A percentile compares a stretch with the other conserved stretches of the same genome.
These are phyloP conservation scores for Aspergillus hortae DNA, from an alignment of 2,329 filamentous ascomycete genomes.

Conservation along the genomic window DNA sequence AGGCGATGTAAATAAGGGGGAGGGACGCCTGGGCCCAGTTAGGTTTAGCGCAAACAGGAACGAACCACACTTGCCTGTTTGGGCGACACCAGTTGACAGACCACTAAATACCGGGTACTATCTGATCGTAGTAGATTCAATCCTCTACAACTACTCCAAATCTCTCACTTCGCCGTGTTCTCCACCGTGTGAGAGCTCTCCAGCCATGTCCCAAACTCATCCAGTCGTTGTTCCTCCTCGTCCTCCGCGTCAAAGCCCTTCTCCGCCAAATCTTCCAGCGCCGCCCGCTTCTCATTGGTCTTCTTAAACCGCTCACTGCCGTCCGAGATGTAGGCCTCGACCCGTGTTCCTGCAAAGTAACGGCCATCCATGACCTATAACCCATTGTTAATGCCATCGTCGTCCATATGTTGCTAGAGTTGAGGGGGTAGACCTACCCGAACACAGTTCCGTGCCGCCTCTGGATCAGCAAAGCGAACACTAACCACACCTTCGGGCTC, in stretches of 20 bases:
- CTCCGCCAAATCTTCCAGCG: conserved; percentile 46
- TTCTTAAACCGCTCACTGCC: conserved; percentile 72
- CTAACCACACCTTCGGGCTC: conserved; percentile 82
- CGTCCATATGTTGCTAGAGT: neutral
- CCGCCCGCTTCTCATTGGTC: conserved; percentile 49
- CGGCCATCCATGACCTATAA: conserved; percentile 68
- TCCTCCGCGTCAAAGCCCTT: conserved; percentile 41
- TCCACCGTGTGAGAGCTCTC: conserved; percentile 29
- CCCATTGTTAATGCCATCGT: neutral
- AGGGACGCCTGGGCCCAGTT: neutral
- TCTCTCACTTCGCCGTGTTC: conserved; percentile 21
- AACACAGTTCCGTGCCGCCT: conserved; percentile 70
- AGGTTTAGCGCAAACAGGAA: conserved; percentile 18
- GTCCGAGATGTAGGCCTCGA: conserved; percentile 68
- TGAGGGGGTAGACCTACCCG: conserved; percentile 30
- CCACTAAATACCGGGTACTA: neutral
- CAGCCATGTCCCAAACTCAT: conserved; percentile 49
- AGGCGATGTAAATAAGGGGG: conserved; percentile 1
- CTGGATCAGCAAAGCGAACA: conserved; percentile 71
- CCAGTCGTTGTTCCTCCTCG: conserved; percentile 45
- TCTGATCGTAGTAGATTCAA: no score
- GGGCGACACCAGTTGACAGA: neutral
- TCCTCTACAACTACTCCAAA: neutral
- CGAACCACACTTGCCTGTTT: conserved; percentile 23
- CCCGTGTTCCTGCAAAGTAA: conserved; percentile 68